These are phyloP conservation scores for Pholiota microspora DNA, from an alignment of 768 basidiomycete genomes.

Conservation along the genomic window DNA sequence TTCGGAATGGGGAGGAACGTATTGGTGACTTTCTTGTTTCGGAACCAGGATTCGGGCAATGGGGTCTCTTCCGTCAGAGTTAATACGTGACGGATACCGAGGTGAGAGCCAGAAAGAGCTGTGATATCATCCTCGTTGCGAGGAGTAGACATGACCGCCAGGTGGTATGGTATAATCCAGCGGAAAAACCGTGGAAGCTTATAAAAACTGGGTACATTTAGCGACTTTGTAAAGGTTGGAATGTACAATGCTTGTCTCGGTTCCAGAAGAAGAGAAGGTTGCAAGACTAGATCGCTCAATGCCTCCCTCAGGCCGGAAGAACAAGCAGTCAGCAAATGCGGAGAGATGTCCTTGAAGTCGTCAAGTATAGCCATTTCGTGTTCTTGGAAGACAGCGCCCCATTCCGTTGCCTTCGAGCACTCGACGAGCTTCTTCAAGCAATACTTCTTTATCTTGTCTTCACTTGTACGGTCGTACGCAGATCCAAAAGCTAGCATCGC, in stretches of 20 bases:
- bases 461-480: slow-evolving; percentile 37
- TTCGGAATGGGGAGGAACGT: slow-evolving; percentile 58
- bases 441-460: slow-evolving; percentile 36
- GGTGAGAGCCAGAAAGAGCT: slow-evolving; percentile 38
- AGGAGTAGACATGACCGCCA: slow-evolving; percentile 64
- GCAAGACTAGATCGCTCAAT: slow-evolving; percentile 28
- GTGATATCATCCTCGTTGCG: slow-evolving; percentile 47
- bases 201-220: slow-evolving; percentile 21
- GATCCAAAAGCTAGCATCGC: slow-evolving; percentile 57
- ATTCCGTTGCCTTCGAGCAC: slow-evolving; percentile 49
- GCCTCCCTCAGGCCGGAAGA: slow-evolving; percentile 28
- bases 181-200: slow-evolving; percentile 59
- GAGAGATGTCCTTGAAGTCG: slow-evolving; percentile 21
- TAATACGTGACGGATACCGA: slow-evolving; percentile 58
- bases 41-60: slow-evolving; percentile 46
- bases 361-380: slow-evolving; percentile 41
- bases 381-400: slow-evolving; percentile 45
- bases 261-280: slow-evolving; percentile 39
- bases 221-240: slow-evolving; percentile 17
- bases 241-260: slow-evolving; percentile 40
- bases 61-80: slow-evolving; percentile 61
- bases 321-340: slow-evolving; percentile 41
- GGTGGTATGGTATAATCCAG: slow-evolving; percentile 57
- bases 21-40: slow-evolving; percentile 40
- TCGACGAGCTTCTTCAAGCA: slow-evolving; percentile 44